Conservation (phyloP, 2,329 filamentous ascomycete genomes). For the Chlorencoelia australis region DNA sequence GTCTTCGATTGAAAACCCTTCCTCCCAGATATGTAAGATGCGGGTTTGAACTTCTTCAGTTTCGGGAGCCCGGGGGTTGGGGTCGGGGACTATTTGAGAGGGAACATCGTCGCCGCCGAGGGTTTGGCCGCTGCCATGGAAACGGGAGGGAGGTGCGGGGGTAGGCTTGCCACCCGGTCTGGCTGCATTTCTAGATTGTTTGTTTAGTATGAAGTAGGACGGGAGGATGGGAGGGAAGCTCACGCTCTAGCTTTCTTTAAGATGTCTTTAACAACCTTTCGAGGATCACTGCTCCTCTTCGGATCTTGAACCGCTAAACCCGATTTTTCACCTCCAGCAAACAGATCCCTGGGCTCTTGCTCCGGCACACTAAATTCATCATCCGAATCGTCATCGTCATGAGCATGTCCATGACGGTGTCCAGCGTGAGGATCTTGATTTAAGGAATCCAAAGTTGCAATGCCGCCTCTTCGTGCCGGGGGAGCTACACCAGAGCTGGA, state of each 20-base stretch:
- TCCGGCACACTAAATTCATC: constrained; percentile 45
- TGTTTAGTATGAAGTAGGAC: not conserved
- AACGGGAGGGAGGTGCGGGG: constrained; percentile 41
- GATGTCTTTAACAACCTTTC: constrained; percentile 52
- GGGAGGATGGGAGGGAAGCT: constrained; percentile 10
- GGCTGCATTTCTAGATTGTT: constrained; percentile 44
- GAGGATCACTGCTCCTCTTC: constrained; percentile 35
- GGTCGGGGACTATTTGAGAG: constrained; percentile 58
- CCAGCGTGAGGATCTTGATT: constrained; percentile 24
- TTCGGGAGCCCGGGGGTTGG: constrained; percentile 29
- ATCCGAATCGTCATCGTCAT: constrained; percentile 51
- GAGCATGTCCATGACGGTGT: constrained; percentile 40
- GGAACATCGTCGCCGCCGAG: constrained; percentile 68
- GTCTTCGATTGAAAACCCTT: constrained; percentile 80
- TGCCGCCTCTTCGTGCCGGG: constrained; percentile 31
- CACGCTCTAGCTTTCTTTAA: constrained; percentile 54
- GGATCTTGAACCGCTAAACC: constrained; percentile 59
- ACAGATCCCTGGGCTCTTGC: constrained; percentile 56
- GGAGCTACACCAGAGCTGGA: constrained; percentile 16
- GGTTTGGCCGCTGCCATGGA: constrained; percentile 63
- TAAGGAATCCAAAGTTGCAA: constrained; percentile 48
- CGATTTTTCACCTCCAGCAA: constrained; percentile 80
- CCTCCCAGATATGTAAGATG: constrained; percentile 68
- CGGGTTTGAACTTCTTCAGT: constrained; percentile 43
- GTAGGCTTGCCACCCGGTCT: constrained; percentile 44